phyloP scores from a whole-genome alignment of 2,329 filamentous ascomycete species.

The Paradendryphiella salina region DNA sequence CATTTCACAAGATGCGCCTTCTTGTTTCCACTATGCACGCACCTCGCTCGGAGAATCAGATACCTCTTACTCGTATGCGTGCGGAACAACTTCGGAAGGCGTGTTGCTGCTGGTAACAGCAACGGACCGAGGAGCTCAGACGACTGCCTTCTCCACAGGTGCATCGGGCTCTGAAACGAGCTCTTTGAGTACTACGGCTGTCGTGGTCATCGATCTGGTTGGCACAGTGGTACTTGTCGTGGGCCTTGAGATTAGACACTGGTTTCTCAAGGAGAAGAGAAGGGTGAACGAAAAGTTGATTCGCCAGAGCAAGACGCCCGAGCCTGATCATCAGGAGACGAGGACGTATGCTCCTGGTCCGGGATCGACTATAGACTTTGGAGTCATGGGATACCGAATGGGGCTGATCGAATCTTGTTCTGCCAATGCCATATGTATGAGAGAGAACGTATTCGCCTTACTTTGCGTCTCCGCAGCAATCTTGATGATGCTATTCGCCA shows the following conservation, averaged over 20 bases:
- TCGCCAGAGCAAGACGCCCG: neutral
- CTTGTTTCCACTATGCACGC: constrained; percentile 8
- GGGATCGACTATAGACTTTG: neutral
- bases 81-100: constrained; percentile 5
- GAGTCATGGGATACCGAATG: neutral
- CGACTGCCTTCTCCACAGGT: neutral
- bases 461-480: constrained; percentile 15
- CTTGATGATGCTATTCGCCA: constrained; percentile 6
- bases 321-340: neutral
- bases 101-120: constrained; percentile 6
- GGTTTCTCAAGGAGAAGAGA: neutral
- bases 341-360: neutral
- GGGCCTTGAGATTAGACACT: neutral
- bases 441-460: constrained; percentile 10
- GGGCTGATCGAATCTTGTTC: neutral
- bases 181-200: neutral
- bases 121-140: neutral
- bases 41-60: neutral
- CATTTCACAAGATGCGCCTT: constrained; percentile 7
- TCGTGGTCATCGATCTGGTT: constrained; percentile 3
- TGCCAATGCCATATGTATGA: neutral
- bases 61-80: constrained; percentile 7
- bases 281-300: neutral
- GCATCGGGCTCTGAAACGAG: neutral
- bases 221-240: neutral